Percentiles rank a stretch among this genome's conserved stretches.
These are phyloP conservation scores for Penicillium sp. DNA, from an alignment of 2,329 filamentous ascomycete species.

Conservation along the genomic window DNA sequence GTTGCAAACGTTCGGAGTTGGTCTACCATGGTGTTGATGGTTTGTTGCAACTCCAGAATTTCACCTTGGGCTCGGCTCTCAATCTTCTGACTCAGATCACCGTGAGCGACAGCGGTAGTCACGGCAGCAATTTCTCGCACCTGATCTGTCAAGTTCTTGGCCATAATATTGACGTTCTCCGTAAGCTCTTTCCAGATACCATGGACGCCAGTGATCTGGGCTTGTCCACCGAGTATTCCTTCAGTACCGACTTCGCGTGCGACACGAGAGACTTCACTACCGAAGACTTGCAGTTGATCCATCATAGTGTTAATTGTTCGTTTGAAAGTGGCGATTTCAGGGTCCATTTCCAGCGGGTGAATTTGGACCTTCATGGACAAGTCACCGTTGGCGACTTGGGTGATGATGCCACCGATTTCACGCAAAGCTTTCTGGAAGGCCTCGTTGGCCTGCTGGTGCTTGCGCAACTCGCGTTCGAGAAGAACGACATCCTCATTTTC, in stretches of 20 bases:
- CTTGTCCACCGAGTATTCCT: conserved; percentile 88
- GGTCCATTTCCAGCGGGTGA: conserved; percentile 94
- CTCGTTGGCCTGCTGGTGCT: conserved; percentile 96
- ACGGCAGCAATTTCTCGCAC: conserved; percentile 83
- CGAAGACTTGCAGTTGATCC: conserved; percentile 94
- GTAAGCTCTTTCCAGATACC: conserved; percentile 98
- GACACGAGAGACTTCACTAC: conserved; percentile 90
- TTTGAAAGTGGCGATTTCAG: conserved; percentile 97
- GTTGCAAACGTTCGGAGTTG: conserved; percentile 80
- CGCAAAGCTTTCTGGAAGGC: conserved; percentile 96
- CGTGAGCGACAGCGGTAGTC: conserved; percentile 77
- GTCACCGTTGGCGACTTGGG: conserved; percentile 90
- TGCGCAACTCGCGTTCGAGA: conserved; percentile 88
- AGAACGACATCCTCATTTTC: conserved; percentile 85
- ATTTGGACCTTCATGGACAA: conserved; percentile 96
- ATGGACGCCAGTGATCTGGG: conserved; percentile 87
- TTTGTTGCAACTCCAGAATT: conserved; percentile 78
- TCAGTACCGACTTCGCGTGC: conserved; percentile 96
- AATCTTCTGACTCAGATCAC: conserved; percentile 81
- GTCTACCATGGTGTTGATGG: conserved; percentile 87
- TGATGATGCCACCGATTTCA: conserved; percentile 96
- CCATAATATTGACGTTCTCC: conserved; percentile 83
- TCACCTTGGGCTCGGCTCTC: conserved; percentile 77
- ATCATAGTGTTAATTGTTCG: conserved; percentile 99
- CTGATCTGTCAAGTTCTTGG: conserved; percentile 77